phyloP scores from a whole-genome alignment of 163 green algal genomes.

The Scenedesmus sp. region DNA sequence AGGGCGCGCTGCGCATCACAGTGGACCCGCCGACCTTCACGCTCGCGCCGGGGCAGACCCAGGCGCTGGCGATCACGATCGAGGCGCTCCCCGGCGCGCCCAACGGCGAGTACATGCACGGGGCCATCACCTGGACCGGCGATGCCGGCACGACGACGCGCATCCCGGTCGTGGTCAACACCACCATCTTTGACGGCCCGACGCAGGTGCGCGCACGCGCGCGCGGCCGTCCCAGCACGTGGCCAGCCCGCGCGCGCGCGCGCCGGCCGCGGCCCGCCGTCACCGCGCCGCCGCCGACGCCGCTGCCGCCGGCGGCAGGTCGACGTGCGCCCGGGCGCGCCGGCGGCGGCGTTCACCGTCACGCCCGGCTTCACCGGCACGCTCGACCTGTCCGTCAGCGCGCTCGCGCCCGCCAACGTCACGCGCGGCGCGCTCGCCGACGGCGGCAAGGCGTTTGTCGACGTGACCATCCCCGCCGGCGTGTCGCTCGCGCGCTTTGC shows the following conservation, averaged over 20 bases:
- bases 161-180: not conserved
- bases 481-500: not conserved
- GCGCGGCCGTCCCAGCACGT: no score
- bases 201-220: not conserved
- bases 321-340: no score
- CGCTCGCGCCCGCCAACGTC: not conserved
- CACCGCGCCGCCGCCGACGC: no score
- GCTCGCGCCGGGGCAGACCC: no score
- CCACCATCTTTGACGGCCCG: not conserved
- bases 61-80: no score
- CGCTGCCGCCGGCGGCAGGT: not conserved
- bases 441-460: not conserved
- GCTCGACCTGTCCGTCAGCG: not conserved
- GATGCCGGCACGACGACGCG: not conserved
- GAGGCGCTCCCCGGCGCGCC: no score
- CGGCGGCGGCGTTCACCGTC: not conserved
- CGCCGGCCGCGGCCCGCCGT: no score
- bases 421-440: not conserved
- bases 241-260: no score
- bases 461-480: no score
- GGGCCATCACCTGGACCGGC: conserved; percentile 1
- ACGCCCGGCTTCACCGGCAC: not conserved
- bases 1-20: no score
- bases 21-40: no score
- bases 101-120: not conserved